A percentile compares a stretch with the other conserved stretches of the same genome.
Conservation (phyloP, 2,329 filamentous ascomycete genomes). For the Gyromitra esculenta region DNA sequence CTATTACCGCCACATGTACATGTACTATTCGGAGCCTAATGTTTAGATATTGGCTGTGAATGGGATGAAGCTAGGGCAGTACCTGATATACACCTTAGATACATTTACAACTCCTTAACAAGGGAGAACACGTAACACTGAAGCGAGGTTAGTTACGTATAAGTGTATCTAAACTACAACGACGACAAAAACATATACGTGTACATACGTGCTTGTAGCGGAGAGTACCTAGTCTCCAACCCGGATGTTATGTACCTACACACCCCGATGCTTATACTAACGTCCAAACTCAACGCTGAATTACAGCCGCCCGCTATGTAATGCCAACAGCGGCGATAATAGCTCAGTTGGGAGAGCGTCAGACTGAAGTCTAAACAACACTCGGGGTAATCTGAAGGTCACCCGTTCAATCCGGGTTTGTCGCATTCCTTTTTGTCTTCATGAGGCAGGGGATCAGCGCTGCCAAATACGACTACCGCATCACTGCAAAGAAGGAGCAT, state of each 20-base stretch:
- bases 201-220: too few relatives aligned
- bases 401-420: constrained; percentile 7
- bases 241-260: not conserved
- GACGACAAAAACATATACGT: not conserved
- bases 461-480: not conserved
- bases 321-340: not conserved
- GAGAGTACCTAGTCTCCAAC: not conserved
- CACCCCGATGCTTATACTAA: not conserved
- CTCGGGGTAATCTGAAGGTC: constrained; percentile 4
- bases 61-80: not conserved
- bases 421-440: not conserved
- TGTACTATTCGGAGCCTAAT: too few relatives aligned
- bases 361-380: not conserved
- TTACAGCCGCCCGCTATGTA: not conserved
- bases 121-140: too few relatives aligned
- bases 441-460: not conserved
- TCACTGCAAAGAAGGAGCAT: not conserved
- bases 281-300: not conserved
- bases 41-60: too few relatives aligned
- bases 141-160: not conserved
- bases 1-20: not conserved
- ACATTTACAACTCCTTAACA: not conserved
- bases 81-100: not conserved
- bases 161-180: not conserved
- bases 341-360: constrained; percentile 5